Evolutionary conservation across 345 rosid species (phyloP), one percentile per base, ranked within the genome.

Genomic region (Lagerstroemia speciosa): DNA sequence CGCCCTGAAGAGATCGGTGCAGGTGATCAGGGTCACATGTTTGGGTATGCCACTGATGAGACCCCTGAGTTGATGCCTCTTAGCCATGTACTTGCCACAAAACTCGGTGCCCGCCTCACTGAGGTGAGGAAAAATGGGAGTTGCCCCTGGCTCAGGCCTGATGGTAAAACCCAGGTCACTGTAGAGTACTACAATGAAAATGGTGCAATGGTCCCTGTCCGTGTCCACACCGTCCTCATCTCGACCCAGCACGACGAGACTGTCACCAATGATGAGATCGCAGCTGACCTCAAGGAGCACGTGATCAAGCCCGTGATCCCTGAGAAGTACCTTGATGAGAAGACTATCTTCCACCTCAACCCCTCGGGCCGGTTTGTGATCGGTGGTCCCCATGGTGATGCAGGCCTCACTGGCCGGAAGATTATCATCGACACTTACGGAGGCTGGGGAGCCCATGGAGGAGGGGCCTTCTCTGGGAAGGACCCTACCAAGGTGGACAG

Each of bases 401-500:
- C 92, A 0, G 92, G 92, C 73, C 79, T 87, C 2, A 87, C 92
- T 0, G 89, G 92, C 55, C 83, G 92, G 66, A 87, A 87, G 85
- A 87, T 87, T 81, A 87, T 87, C 73, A 87, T 89, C 2, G 90
- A 86, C 72, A 86, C 88, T n/a, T 86, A 86, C 50, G 91, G 91
- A 73, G 91, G 91, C n/a, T 86, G 90, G 83, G 95, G 90, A 58
- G 90, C 90, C 71, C 92, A 89, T 6, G 95, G 90, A 33, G 95
- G 96, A 37, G 92, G 92, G 67, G 90, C 95, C 5, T 87, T 89
- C 84, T 87, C 90, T 0, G 90, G 95, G 7, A 89, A 89, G 66
- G 95, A 89, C 75, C 92, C 92, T 2, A 86, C 87, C 40, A 85
- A 87, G 85, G 90, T 89, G 38, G 95, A 89, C 58, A 68, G 92